Evolutionary conservation across 371 early-diverging fungal species (phyloP).

Genomic region (Mucor plumbeus): DNA sequence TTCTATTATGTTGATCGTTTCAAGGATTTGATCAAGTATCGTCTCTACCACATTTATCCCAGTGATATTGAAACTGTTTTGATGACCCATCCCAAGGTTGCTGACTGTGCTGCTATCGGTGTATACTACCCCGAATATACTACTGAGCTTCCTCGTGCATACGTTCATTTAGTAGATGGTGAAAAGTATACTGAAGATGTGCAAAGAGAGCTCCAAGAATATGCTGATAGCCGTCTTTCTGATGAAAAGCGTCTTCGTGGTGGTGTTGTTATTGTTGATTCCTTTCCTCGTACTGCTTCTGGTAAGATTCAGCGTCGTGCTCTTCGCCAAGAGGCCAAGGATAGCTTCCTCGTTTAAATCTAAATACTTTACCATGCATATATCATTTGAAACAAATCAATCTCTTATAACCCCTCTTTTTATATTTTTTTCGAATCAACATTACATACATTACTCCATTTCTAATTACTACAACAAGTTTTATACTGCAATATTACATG

Average conservation of each 20-base stretch:
- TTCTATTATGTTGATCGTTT: conserved; percentile 64
- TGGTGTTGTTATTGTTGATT: conserved; percentile 66
- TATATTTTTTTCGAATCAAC: neutral
- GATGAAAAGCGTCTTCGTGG: conserved; percentile 77
- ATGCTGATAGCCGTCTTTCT: conserved; percentile 52
- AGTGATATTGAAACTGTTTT: conserved; percentile 41
- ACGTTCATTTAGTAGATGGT: conserved; percentile 36
- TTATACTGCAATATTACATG: no score
- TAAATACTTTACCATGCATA: neutral
- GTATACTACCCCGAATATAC: conserved; percentile 31
- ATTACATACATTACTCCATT: neutral
- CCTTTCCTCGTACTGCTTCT: conserved; percentile 69
- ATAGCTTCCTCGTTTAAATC: neutral
- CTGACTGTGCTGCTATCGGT: conserved; percentile 74
- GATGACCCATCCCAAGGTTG: conserved; percentile 67
- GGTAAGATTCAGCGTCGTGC: conserved; percentile 34
- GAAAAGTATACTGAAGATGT: conserved; percentile 19
- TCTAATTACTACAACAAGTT: neutral
- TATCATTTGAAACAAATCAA: neutral
- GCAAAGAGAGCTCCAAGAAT: conserved; percentile 54
- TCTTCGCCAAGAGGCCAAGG: conserved; percentile 17
- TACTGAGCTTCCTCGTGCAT: conserved; percentile 67
- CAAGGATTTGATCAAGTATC: conserved; percentile 75
- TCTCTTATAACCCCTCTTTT: no score
- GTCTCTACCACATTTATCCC: conserved; percentile 45